Evolutionary conservation across 2,329 filamentous ascomycete genomes (phyloP).

Genomic region (Ophiocordyceps australis): DNA sequence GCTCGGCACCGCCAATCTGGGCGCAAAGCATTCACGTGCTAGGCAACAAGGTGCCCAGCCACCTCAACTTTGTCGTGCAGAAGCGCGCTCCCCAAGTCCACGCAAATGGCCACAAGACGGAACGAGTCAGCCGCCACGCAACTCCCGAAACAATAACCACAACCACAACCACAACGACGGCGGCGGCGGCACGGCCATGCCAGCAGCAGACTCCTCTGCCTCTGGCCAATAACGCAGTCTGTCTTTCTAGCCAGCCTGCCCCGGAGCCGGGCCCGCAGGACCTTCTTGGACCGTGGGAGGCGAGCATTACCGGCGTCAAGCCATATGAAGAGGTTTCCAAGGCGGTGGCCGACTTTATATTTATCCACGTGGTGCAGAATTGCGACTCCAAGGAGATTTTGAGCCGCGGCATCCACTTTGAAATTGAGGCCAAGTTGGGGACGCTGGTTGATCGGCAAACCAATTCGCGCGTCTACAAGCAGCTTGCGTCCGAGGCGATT

Average conservation of each 20-base stretch:
- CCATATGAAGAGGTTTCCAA: slow-evolving; percentile 62
- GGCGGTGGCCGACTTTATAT: slow-evolving; percentile 66
- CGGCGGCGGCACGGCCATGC: slow-evolving; percentile 13
- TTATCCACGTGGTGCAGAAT: slow-evolving; percentile 47
- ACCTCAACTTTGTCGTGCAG: slow-evolving; percentile 27
- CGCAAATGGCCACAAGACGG: slow-evolving; percentile 19
- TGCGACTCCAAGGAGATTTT: slow-evolving; percentile 46
- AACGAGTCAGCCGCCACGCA: slow-evolving; percentile 19
- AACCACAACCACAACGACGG: neutral
- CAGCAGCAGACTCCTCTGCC: slow-evolving; percentile 1
- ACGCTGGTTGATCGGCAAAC: slow-evolving; percentile 59
- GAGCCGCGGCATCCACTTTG: slow-evolving; percentile 54
- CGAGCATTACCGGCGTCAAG: slow-evolving; percentile 49
- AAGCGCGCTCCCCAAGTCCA: slow-evolving; percentile 15
- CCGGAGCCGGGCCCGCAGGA: slow-evolving; percentile 12
- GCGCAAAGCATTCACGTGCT: slow-evolving; percentile 20
- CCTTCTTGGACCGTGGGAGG: slow-evolving; percentile 40
- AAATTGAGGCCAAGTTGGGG: slow-evolving; percentile 90
- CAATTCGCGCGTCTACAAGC: slow-evolving; percentile 47
- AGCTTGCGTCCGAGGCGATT: slow-evolving; percentile 53
- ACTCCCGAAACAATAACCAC: slow-evolving; percentile 20
- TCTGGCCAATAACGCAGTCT: too few species aligned
- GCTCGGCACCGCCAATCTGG: slow-evolving; percentile 25
- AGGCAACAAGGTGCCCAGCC: slow-evolving; percentile 17
- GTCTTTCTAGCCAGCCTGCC: too few species aligned